Conservation (phyloP, 805 yeast species). For the Ogataea dorogensis region DNA sequence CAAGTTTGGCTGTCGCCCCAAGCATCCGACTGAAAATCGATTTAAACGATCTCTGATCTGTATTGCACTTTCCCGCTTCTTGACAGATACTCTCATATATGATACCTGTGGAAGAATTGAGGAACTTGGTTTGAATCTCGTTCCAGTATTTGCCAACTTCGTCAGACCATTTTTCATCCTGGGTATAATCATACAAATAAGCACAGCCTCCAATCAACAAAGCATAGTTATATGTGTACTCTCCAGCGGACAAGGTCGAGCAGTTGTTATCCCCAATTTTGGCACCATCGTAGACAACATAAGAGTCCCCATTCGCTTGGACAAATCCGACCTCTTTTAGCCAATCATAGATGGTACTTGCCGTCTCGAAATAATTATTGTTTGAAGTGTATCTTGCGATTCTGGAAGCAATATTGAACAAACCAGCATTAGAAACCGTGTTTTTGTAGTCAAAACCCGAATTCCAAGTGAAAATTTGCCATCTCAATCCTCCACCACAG, state of each 20-base stretch:
- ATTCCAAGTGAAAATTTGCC: conserved; percentile 92
- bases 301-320: conserved; percentile 29
- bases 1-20: conserved; percentile 54
- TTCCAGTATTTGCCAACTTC: conserved; percentile 38
- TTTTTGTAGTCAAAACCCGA: conserved; percentile 85
- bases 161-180: conserved; percentile 41
- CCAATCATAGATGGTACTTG: conserved; percentile 78
- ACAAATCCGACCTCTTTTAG: conserved; percentile 25
- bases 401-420: conserved; percentile 80
- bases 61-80: conserved; percentile 51
- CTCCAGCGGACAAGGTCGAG: conserved; percentile 44
- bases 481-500: conserved; percentile 80
- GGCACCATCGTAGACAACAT: conserved; percentile 58
- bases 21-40: conserved; percentile 66
- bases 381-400: conserved; percentile 77
- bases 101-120: conserved; percentile 44
- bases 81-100: conserved; percentile 68
- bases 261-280: conserved; percentile 45
- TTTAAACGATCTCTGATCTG: conserved; percentile 74
- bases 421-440: conserved; percentile 80
- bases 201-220: conserved; percentile 67
- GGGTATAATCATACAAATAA: conserved; percentile 62
- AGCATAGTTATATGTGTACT: conserved; percentile 76
- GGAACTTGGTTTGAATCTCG: conserved; percentile 44
- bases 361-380: conserved; percentile 68